phyloP scores from a whole-genome alignment of 2,329 filamentous ascomycete genomes.

The Aspergillus melleus region DNA sequence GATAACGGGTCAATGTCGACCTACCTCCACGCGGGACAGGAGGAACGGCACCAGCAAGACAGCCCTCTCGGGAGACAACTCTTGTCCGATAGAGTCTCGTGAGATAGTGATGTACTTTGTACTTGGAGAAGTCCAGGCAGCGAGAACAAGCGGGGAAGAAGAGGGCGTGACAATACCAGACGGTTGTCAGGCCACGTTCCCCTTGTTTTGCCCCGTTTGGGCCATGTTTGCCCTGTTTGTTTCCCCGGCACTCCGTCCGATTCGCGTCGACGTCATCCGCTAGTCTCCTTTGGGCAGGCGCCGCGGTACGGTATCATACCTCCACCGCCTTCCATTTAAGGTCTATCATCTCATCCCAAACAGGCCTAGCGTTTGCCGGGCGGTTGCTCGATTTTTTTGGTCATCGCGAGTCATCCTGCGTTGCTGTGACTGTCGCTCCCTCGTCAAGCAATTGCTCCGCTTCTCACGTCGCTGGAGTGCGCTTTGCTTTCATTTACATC shows the following conservation, averaged over 20 bases:
- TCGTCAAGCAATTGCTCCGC: background rate
- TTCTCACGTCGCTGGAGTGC: background rate
- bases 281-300: background rate
- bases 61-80: background rate
- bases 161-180: slow-evolving; percentile 32
- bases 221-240: background rate
- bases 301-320: background rate
- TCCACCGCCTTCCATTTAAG: slow-evolving; percentile 17
- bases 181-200: slow-evolving; percentile 20
- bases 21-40: slow-evolving; percentile 7
- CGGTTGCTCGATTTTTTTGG: slow-evolving; percentile 21
- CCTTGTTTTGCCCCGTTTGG: background rate
- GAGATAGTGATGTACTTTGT: too few relatives aligned
- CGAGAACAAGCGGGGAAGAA: slow-evolving; percentile 26
- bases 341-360: slow-evolving; percentile 2
- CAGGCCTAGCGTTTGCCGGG: slow-evolving; percentile 8
- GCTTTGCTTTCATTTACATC: background rate
- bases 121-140: too few relatives aligned
- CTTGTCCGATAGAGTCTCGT: too few relatives aligned
- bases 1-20: background rate
- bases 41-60: background rate
- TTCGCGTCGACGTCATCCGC: background rate
- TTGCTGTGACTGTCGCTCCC: background rate
- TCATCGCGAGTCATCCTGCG: background rate
- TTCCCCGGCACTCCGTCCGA: background rate